Percentiles rank a stretch among this genome's conserved stretches.
Conservation (phyloP, 2,329 filamentous ascomycete species). For the Colletotrichum sp. region DNA sequence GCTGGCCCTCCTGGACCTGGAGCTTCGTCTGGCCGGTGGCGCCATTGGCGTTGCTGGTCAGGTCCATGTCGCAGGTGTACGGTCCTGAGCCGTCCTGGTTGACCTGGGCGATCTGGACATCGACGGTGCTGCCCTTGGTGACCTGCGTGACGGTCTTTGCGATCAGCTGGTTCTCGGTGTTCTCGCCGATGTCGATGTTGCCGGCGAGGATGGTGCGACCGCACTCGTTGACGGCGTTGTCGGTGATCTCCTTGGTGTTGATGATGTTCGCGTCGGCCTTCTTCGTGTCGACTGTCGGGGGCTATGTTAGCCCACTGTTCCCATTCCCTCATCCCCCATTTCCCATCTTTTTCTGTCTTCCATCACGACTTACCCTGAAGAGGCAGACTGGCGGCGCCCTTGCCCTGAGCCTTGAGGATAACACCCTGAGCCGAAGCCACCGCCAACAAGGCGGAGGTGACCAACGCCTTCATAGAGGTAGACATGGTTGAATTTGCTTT, state of each 20-base stretch:
- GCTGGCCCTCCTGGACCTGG: slow-evolving; percentile 59
- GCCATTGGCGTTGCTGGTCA: slow-evolving; percentile 49
- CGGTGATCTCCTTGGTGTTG: slow-evolving; percentile 56
- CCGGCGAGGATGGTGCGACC: slow-evolving; percentile 65
- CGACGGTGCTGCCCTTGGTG: slow-evolving; percentile 46
- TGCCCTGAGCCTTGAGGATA: slow-evolving; percentile 51
- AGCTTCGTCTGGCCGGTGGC: slow-evolving; percentile 49
- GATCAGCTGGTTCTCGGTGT: slow-evolving; percentile 56
- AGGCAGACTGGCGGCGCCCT: slow-evolving; percentile 50
- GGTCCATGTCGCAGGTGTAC: slow-evolving; percentile 58
- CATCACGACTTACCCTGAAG: slow-evolving; percentile 43
- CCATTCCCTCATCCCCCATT: slow-evolving; percentile 5
- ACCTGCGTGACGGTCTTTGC: slow-evolving; percentile 54
- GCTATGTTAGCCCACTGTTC: slow-evolving; percentile 51
- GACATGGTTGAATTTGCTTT: slow-evolving; percentile 35
- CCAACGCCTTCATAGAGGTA: slow-evolving; percentile 34
- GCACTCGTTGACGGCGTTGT: slow-evolving; percentile 62
- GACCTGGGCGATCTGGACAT: slow-evolving; percentile 57
- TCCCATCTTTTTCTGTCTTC: not conserved
- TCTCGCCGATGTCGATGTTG: slow-evolving; percentile 65
- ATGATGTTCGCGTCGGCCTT: slow-evolving; percentile 70
- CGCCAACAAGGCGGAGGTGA: slow-evolving; percentile 36
- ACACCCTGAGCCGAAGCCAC: slow-evolving; percentile 49
- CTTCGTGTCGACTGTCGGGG: slow-evolving; percentile 64
- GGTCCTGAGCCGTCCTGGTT: slow-evolving; percentile 60